phyloP scores from a whole-genome alignment of 768 basidiomycete species.

The Amanita pallidorosea region DNA sequence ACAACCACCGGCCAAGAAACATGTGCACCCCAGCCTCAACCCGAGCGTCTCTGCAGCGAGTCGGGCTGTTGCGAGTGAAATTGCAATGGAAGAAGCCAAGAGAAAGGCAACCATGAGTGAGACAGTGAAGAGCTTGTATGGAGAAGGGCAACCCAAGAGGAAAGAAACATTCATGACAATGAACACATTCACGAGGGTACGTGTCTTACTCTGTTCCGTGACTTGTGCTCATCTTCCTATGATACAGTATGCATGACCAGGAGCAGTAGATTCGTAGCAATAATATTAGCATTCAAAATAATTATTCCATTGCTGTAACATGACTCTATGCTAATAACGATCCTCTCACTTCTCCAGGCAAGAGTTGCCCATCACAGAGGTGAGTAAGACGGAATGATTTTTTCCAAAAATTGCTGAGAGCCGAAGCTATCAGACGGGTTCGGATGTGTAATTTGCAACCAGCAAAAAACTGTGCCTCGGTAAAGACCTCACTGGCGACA shows the following conservation, averaged over 20 bases:
- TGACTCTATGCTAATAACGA: background rate
- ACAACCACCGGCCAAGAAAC: constrained; percentile 30
- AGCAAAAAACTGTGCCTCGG: constrained; percentile 94
- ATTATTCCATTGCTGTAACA: background rate
- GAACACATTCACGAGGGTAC: constrained; percentile 84
- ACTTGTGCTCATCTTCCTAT: too few relatives aligned
- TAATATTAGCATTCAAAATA: too few relatives aligned
- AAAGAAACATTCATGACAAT: constrained; percentile 91
- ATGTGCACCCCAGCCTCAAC: constrained; percentile 34
- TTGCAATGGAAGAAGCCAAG: constrained; percentile 76
- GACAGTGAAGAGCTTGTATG: constrained; percentile 77
- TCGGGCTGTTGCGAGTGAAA: constrained; percentile 56
- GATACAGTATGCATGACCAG: constrained; percentile 15
- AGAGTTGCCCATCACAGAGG: constrained; percentile 16
- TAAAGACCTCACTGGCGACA: constrained; percentile 93
- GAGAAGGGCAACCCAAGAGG: constrained; percentile 36
- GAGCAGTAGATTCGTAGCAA: background rate
- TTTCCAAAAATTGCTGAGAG: constrained; percentile 89
- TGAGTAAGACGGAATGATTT: constrained; percentile 13
- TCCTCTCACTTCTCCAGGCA: background rate
- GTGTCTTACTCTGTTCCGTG: too few relatives aligned
- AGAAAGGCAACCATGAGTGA: constrained; percentile 78
- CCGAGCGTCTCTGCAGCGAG: constrained; percentile 46
- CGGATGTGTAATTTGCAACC: constrained; percentile 97
- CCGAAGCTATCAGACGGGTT: constrained; percentile 86